Conservation (phyloP, 352 stramenopile genomes). For the Pythium aristosporum region DNA sequence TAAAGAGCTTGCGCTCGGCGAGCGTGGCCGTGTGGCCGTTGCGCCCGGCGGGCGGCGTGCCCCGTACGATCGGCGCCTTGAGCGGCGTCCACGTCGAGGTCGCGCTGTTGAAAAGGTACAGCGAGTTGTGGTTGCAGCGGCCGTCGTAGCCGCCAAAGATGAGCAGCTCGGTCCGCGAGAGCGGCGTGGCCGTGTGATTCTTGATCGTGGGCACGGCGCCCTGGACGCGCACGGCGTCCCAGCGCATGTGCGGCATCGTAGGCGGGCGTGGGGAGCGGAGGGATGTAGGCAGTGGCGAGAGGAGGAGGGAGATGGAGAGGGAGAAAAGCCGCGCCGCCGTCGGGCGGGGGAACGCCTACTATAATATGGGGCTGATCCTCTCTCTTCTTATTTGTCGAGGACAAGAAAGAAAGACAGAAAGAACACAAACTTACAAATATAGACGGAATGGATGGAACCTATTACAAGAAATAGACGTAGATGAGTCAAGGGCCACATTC, state of each 20-base stretch:
- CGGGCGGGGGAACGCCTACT: neutral
- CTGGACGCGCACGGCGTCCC: slow-evolving; percentile 48
- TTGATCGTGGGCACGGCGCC: slow-evolving; percentile 72
- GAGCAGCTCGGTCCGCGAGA: slow-evolving; percentile 56
- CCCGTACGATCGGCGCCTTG: slow-evolving; percentile 36
- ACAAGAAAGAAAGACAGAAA: too few relatives aligned
- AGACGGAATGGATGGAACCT: too few relatives aligned
- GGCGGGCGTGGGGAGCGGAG: neutral
- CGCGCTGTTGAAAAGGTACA: slow-evolving; percentile 89
- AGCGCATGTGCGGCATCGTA: slow-evolving; percentile 59
- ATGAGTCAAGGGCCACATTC: too few relatives aligned
- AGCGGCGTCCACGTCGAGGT: slow-evolving; percentile 67
- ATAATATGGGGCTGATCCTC: too few relatives aligned
- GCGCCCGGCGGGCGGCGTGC: slow-evolving; percentile 71
- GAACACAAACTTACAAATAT: too few relatives aligned
- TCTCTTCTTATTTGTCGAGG: too few relatives aligned
- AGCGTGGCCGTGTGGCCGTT: slow-evolving; percentile 96
- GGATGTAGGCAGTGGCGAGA: neutral
- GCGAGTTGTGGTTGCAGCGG: slow-evolving; percentile 91
- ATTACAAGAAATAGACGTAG: too few relatives aligned
- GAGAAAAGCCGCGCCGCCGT: slow-evolving; percentile 5
- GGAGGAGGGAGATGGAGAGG: neutral
- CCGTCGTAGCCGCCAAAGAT: slow-evolving; percentile 96
- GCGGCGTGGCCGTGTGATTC: slow-evolving; percentile 80
- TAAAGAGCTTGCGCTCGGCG: slow-evolving; percentile 87